Base-by-base conservation (phyloP, 495 filamentous ascomycete species). In the Hypoxylon fragiforme region DNA sequence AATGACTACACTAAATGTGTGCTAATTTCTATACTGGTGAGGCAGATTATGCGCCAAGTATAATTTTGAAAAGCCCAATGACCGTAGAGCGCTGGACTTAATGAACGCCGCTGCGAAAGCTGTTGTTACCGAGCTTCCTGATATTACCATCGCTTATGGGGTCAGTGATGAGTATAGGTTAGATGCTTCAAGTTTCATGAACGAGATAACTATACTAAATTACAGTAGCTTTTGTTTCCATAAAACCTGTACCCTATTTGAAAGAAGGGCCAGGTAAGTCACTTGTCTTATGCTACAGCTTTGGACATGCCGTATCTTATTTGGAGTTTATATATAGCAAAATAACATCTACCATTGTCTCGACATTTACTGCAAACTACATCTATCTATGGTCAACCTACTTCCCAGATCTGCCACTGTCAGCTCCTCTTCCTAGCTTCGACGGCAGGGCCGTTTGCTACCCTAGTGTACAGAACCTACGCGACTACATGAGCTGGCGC, bases 401-500 rank as follows among this genome's bases (percentile, higher is more conserved):
- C 68, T 95, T 97, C 70, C 81, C 84, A 0, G 76, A 81, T 0
- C 78, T 54, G 28, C 82, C 83, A 2, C 73, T 98, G 12, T 77
- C 84, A n/a, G 70, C 84, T 1, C 89, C 90, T 0, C 64, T 96
- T 26, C 94, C 94, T 2, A 88, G 83, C 20, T 98, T 98, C 67
- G 94, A 98, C 72, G 94, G 92, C 0, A 75, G 94, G 13, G 90
- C 91, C 8, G 91, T 97, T 28, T 77, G 84, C 57, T 98, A 97
- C 72, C 92, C 94, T 0, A 85, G 80, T 36, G 75, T 81, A 11
- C 77, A 78, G 63, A 91, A 92, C 65, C 65, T 97, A 50, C 80
- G 91, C 32, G 94, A 98, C 67, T 98, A 98, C 69, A 84, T 97
- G 82, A 90, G 88, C 62, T 98, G 94, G 94, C 79, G 94, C 56